Evolutionary conservation across 306 rosid genomes (phyloP).

Genomic region (Erythrophleum fordii): DNA sequence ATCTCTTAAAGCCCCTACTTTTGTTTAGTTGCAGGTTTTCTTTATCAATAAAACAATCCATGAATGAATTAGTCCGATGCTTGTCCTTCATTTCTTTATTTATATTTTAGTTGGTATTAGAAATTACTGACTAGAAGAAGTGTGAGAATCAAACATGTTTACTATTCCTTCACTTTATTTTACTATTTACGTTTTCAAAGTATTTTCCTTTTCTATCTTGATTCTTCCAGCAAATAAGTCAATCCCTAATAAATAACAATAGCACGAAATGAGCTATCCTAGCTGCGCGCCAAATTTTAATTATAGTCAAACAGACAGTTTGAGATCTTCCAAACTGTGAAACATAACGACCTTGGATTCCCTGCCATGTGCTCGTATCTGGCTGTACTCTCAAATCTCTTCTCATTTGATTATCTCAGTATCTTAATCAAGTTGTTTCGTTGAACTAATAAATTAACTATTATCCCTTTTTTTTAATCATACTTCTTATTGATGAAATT

Average conservation of each 20-base stretch:
- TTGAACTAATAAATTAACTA: not conserved
- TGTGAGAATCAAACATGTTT: not conserved
- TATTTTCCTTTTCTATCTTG: not conserved
- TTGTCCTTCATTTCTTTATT: not conserved
- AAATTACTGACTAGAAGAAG: too few species aligned
- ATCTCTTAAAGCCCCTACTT: not conserved
- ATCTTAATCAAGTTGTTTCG: constrained; percentile 10
- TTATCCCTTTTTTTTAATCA: not conserved
- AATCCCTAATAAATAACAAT: not conserved
- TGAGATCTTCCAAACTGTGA: constrained; percentile 48
- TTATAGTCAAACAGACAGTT: constrained; percentile 55
- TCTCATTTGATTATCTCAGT: constrained; percentile 33
- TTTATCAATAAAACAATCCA: constrained; percentile 35
- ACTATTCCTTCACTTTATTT: not conserved
- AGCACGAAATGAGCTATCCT: not conserved
- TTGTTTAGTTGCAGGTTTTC: constrained; percentile 26
- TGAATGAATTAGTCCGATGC: not conserved
- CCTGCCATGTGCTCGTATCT: constrained; percentile 67
- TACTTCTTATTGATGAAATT: too few species aligned
- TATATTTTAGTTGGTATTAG: too few species aligned
- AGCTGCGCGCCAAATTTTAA: constrained; percentile 30
- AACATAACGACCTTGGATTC: constrained; percentile 53
- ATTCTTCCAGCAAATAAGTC: not conserved
- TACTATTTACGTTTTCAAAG: too few species aligned
- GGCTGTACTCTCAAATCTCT: constrained; percentile 19